These are phyloP conservation scores for Eucalyptus dawsonii DNA, from an alignment of 345 rosid genomes.

Conservation along the genomic window DNA sequence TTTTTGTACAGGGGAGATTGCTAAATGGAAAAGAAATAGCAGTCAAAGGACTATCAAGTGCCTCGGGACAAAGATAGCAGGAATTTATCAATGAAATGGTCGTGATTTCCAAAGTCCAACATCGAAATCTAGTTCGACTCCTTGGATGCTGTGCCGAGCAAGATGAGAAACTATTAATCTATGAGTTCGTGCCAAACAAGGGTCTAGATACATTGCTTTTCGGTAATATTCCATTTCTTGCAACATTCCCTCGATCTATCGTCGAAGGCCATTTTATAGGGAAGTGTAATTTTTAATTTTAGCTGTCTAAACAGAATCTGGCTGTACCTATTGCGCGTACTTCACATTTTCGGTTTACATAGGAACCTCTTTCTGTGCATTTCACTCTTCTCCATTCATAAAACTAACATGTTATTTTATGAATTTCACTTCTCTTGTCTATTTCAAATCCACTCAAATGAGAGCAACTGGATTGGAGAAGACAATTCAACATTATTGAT, in stretches of 20 bases:
- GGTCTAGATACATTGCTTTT: constrained; percentile 18
- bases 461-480: constrained; percentile 21
- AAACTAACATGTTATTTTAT: background rate
- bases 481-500: constrained; percentile 17
- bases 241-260: background rate
- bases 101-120: constrained; percentile 22
- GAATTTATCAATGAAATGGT: constrained; percentile 27
- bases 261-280: background rate
- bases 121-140: constrained; percentile 18
- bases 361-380: background rate
- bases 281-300: background rate
- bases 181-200: constrained; percentile 21
- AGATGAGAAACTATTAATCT: constrained; percentile 16
- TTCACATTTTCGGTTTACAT: background rate
- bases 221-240: background rate
- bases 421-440: constrained; percentile 6
- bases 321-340: background rate
- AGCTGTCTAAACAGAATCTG: background rate
- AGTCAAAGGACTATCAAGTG: constrained; percentile 18
- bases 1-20: constrained; percentile 1
- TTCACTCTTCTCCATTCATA: background rate
- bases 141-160: constrained; percentile 12
- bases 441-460: constrained; percentile 7
- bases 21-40: constrained; percentile 17
- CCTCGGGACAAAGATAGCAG: constrained; percentile 9